Percentiles rank a stretch among this genome's conserved stretches.
Conservation (phyloP, 176 grass and related monocot species). For the Carex cristatella region DNA sequence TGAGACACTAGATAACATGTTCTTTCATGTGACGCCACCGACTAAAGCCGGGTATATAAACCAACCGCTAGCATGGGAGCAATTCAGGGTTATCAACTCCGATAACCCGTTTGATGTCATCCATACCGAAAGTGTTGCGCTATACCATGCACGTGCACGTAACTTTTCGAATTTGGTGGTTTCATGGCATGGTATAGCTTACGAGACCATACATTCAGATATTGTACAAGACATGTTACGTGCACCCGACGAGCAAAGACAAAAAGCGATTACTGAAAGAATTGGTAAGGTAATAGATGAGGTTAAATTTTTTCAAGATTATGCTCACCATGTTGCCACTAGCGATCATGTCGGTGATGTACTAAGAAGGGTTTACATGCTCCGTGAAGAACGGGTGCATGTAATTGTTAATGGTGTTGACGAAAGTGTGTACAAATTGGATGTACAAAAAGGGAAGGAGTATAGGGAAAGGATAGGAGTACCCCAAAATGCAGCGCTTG, state of each 20-base stretch:
- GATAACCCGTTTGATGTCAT: constrained; percentile 33
- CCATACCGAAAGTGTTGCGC: constrained; percentile 42
- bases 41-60: constrained; percentile 44
- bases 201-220: constrained; percentile 55
- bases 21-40: constrained; percentile 31
- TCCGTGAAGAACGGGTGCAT: constrained; percentile 47
- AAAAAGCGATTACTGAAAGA: constrained; percentile 14
- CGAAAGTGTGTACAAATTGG: constrained; percentile 18
- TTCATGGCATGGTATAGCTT: constrained; percentile 53
- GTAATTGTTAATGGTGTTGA: constrained; percentile 48
- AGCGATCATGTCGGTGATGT: constrained; percentile 54
- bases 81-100: constrained; percentile 34
- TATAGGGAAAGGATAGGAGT: constrained; percentile 31
- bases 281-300: constrained; percentile 41
- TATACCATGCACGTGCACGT: constrained; percentile 35
- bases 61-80: constrained; percentile 45
- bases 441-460: constrained; percentile 13
- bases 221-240: constrained; percentile 40
- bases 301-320: constrained; percentile 43
- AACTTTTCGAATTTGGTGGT: constrained; percentile 36
- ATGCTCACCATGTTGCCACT: constrained; percentile 43
- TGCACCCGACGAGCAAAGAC: neutral
- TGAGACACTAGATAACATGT: neutral
- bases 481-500: constrained; percentile 22
- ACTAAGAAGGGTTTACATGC: constrained; percentile 46